phyloP scores from a whole-genome alignment of 805 yeast genomes.

The Lipomyces spencermartinsiae region DNA sequence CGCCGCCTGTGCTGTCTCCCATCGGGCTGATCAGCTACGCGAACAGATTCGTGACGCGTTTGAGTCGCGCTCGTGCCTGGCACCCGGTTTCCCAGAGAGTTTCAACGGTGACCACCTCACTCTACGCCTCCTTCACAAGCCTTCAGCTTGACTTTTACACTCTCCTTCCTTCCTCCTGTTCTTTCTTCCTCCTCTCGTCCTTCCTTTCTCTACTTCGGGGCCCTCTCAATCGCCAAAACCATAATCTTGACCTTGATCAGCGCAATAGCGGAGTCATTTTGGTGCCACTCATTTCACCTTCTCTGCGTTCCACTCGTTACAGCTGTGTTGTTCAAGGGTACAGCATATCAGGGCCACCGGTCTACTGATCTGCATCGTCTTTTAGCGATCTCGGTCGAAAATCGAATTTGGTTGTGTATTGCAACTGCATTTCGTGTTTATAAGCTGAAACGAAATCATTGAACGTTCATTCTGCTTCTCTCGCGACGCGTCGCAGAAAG shows the following conservation, averaged over 20 bases:
- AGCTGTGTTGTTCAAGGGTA: neutral
- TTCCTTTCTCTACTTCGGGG: neutral
- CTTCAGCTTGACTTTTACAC: slow-evolving; percentile 1
- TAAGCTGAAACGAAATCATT: neutral
- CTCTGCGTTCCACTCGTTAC: slow-evolving; percentile 9
- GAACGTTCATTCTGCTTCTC: neutral
- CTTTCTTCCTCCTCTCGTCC: neutral
- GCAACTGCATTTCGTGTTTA: neutral
- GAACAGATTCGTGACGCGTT: slow-evolving; percentile 2
- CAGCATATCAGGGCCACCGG: neutral
- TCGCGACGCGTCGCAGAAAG: slow-evolving; percentile 1
- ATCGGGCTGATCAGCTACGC: neutral
- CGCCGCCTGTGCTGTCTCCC: neutral
- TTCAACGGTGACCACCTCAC: neutral
- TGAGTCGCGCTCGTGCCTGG: slow-evolving; percentile 6
- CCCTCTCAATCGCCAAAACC: neutral
- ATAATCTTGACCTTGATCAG: neutral
- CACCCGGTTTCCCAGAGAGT: neutral
- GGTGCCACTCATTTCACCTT: slow-evolving; percentile 28
- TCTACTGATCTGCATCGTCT: neutral
- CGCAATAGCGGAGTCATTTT: slow-evolving; percentile 7
- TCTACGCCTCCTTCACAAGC: neutral
- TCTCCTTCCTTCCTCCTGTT: slow-evolving; percentile 6
- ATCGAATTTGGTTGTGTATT: neutral
- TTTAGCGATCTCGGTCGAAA: neutral